Conservation (phyloP, 1,139 yeast species). For the Scheffersomyces parashehatae region DNA sequence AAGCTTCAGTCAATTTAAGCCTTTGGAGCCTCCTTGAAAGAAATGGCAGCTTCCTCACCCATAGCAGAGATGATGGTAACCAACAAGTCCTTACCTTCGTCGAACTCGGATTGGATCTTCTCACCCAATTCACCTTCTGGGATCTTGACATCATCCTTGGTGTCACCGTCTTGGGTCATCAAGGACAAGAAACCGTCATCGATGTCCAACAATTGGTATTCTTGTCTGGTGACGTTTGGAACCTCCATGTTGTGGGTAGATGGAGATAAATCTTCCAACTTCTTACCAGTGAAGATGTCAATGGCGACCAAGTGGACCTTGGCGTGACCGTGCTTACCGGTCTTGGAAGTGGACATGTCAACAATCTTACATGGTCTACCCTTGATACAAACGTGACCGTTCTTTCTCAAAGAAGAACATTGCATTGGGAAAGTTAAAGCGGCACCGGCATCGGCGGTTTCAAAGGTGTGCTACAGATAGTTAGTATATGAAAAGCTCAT, state of each 20-base stretch:
- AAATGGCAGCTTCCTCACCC: slow-evolving; percentile 99
- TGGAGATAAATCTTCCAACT: slow-evolving; percentile 99
- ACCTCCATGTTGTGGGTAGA: slow-evolving; percentile 99
- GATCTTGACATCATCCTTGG: slow-evolving; percentile 98
- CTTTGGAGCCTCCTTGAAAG: slow-evolving; percentile 98
- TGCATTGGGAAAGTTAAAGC: slow-evolving; percentile 98
- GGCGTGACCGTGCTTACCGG: slow-evolving; percentile 99
- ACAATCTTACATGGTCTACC: slow-evolving; percentile 99
- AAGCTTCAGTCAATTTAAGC: slow-evolving; percentile 10
- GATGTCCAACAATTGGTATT: slow-evolving; percentile 95
- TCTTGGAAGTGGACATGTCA: slow-evolving; percentile 99
- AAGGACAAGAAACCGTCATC: slow-evolving; percentile 97
- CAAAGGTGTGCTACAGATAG: slow-evolving; percentile 76
- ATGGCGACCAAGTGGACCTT: slow-evolving; percentile 99
- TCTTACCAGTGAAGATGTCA: slow-evolving; percentile 98
- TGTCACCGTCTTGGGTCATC: slow-evolving; percentile 96
- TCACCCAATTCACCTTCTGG: slow-evolving; percentile 99
- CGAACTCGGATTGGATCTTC: slow-evolving; percentile 86
- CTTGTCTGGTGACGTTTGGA: slow-evolving; percentile 94
- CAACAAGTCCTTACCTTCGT: slow-evolving; percentile 95
- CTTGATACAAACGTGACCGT: slow-evolving; percentile 98
- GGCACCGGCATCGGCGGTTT: slow-evolving; percentile 99
- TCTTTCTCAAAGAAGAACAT: slow-evolving; percentile 99
- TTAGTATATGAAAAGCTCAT: slow-evolving; percentile 24
- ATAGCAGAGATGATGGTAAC: slow-evolving; percentile 96